A percentile compares a stretch with the other conserved stretches of the same genome.
Conservation (phyloP, 2,329 filamentous ascomycete genomes). For the Kalaharituber pfeilii region DNA sequence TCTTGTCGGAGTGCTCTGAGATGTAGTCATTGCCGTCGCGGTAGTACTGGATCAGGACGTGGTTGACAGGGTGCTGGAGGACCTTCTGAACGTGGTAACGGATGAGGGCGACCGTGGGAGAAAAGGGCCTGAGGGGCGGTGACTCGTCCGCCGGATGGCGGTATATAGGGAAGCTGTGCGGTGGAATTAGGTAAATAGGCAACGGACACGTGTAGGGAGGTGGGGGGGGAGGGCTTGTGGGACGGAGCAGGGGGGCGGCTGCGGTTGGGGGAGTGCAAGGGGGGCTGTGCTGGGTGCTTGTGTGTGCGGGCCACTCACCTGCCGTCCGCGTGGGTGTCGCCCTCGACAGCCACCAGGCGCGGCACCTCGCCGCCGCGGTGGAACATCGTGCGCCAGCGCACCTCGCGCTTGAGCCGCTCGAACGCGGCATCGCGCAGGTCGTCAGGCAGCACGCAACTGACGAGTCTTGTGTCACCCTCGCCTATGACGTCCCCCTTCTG, state of each 20-base stretch:
- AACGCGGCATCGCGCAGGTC: constrained; percentile 45
- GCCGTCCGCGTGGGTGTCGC: constrained; percentile 48
- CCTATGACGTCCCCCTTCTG: constrained; percentile 44
- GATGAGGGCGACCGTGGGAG: constrained; percentile 51
- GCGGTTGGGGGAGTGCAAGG: too few relatives aligned
- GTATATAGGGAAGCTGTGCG: constrained; percentile 59
- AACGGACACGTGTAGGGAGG: too few relatives aligned
- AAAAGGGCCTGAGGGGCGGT: constrained; percentile 59
- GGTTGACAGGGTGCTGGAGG: constrained; percentile 69
- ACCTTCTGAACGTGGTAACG: constrained; percentile 49
- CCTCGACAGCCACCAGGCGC: constrained; percentile 78
- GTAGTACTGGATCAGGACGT: constrained; percentile 84
- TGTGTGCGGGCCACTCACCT: constrained; percentile 8
- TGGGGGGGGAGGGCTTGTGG: too few relatives aligned
- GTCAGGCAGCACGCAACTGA: constrained; percentile 49
- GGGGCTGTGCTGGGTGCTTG: not conserved
- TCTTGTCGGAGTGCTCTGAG: constrained; percentile 93
- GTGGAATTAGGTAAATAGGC: not conserved
- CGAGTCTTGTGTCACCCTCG: constrained; percentile 63
- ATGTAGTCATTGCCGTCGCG: constrained; percentile 81
- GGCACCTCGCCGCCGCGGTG: constrained; percentile 86
- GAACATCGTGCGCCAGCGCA: constrained; percentile 80
- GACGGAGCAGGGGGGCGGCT: too few relatives aligned
- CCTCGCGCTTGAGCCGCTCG: constrained; percentile 50
- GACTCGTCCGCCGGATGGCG: constrained; percentile 84